These are phyloP conservation scores for Mortierella sp. DNA, from an alignment of 371 early-diverging fungal genomes.

Conservation along the genomic window DNA sequence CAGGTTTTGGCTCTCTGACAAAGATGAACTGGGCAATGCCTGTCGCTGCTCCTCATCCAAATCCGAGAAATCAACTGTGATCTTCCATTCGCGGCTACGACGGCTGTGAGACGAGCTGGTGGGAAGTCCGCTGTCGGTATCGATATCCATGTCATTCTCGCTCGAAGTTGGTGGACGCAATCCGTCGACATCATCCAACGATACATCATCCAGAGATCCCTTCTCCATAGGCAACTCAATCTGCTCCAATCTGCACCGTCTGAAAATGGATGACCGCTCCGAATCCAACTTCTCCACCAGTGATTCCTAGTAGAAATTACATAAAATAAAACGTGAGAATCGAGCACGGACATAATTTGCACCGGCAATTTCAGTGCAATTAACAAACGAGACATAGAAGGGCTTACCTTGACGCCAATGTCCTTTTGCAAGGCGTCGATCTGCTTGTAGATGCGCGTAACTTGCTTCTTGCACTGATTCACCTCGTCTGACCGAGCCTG, in stretches of 20 bases:
- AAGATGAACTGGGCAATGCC: slow-evolving; percentile 34
- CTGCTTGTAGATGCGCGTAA: slow-evolving; percentile 73
- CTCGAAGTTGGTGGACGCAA: slow-evolving; percentile 21
- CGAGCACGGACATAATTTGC: not conserved
- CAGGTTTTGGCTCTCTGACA: slow-evolving; percentile 8
- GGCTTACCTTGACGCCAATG: slow-evolving; percentile 64
- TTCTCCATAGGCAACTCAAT: slow-evolving; percentile 84
- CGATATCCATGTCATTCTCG: slow-evolving; percentile 69
- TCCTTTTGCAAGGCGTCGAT: slow-evolving; percentile 78
- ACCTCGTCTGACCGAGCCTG: slow-evolving; percentile 71
- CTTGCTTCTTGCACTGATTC: slow-evolving; percentile 68
- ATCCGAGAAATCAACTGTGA: slow-evolving; percentile 65
- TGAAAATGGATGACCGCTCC: slow-evolving; percentile 83
- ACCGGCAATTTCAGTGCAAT: not conserved
- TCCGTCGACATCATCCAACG: slow-evolving; percentile 72
- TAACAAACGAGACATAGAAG: not conserved
- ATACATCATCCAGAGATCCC: slow-evolving; percentile 78
- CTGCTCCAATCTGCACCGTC: slow-evolving; percentile 93
- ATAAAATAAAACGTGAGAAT: not conserved
- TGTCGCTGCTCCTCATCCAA: slow-evolving; percentile 64
- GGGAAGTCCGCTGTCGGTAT: slow-evolving; percentile 43
- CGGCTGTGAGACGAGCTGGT: slow-evolving; percentile 27
- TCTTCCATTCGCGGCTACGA: slow-evolving; percentile 53
- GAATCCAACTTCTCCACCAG: slow-evolving; percentile 81
- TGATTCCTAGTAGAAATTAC: slow-evolving; percentile 65